phyloP scores from a whole-genome alignment of 1,284 basidiomycete species.

The Phaffia rhodozyma region DNA sequence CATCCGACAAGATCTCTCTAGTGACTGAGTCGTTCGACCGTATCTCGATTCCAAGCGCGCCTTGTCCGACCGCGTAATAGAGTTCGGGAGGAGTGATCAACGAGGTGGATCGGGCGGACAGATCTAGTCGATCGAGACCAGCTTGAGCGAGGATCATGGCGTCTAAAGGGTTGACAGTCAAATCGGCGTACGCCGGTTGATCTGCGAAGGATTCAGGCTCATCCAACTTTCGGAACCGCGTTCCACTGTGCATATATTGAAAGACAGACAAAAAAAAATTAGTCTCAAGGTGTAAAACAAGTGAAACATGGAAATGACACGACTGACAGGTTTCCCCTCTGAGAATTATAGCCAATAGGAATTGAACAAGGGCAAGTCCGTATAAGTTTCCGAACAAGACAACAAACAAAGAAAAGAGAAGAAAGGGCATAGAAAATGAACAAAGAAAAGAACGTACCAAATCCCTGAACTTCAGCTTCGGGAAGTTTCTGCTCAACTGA shows the following conservation, averaged over 20 bases:
- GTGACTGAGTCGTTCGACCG: constrained; percentile 56
- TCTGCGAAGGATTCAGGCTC: constrained; percentile 40
- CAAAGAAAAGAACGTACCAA: constrained; percentile 51
- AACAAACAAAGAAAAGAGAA: constrained; percentile 7
- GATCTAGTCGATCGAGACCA: constrained; percentile 72
- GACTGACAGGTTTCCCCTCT: constrained; percentile 70
- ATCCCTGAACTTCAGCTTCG: constrained; percentile 71
- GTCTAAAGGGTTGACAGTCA: constrained; percentile 52
- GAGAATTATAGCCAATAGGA: not conserved
- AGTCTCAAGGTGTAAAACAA: not conserved
- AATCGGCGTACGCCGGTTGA: too few relatives aligned
- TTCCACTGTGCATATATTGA: constrained; percentile 47
- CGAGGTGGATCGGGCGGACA: constrained; percentile 64
- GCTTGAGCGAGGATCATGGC: constrained; percentile 90
- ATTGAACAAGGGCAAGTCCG: constrained; percentile 8
- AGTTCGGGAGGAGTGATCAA: constrained; percentile 64
- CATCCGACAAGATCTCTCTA: constrained; percentile 48
- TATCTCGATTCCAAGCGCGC: constrained; percentile 80
- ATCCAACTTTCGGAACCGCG: constrained; percentile 85
- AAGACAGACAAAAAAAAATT: not conserved
- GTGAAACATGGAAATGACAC: constrained; percentile 5
- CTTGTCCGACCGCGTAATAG: constrained; percentile 87
- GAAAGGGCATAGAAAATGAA: constrained; percentile 6
- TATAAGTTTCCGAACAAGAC: not conserved
- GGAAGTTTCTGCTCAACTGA: constrained; percentile 71